These are phyloP conservation scores for Alloascoidea africana DNA, from an alignment of 805 yeast species.

Conservation along the genomic window DNA sequence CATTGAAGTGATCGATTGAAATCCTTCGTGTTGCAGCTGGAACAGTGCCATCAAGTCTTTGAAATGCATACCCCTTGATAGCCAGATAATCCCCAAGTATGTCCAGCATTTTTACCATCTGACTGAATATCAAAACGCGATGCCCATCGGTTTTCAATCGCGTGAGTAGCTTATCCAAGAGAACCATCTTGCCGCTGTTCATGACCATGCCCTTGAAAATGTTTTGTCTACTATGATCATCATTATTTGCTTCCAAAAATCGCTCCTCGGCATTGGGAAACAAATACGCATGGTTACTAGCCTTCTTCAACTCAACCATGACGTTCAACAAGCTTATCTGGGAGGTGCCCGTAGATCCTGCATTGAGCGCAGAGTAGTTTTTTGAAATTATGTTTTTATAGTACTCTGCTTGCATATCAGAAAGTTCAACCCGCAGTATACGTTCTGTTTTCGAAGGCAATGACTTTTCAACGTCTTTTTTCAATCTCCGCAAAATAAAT, in stretches of 20 bases:
- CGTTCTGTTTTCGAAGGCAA: conserved; percentile 93
- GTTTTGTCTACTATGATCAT: conserved; percentile 47
- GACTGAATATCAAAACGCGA: conserved; percentile 86
- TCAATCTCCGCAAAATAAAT: conserved; percentile 80
- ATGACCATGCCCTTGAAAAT: conserved; percentile 81
- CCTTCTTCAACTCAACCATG: conserved; percentile 93
- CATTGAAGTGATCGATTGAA: conserved; percentile 92
- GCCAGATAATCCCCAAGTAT: conserved; percentile 87
- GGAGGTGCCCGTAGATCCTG: conserved; percentile 60
- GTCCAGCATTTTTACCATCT: conserved; percentile 94
- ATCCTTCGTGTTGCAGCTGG: conserved; percentile 89
- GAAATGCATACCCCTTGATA: conserved; percentile 78
- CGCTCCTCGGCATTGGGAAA: conserved; percentile 88
- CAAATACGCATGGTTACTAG: conserved; percentile 91
- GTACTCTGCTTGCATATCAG: conserved; percentile 90
- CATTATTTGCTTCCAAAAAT: conserved; percentile 50
- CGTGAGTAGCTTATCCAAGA: conserved; percentile 76
- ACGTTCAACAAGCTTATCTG: conserved; percentile 80
- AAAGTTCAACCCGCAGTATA: conserved; percentile 84
- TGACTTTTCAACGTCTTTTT: conserved; percentile 95
- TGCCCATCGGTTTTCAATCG: conserved; percentile 88
- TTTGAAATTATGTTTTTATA: conserved; percentile 87
- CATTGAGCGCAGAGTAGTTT: conserved; percentile 82
- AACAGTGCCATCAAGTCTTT: conserved; percentile 91
- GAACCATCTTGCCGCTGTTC: conserved; percentile 98